phyloP scores from a whole-genome alignment of 306 rosid genomes.

The Cucumis cinereus region DNA sequence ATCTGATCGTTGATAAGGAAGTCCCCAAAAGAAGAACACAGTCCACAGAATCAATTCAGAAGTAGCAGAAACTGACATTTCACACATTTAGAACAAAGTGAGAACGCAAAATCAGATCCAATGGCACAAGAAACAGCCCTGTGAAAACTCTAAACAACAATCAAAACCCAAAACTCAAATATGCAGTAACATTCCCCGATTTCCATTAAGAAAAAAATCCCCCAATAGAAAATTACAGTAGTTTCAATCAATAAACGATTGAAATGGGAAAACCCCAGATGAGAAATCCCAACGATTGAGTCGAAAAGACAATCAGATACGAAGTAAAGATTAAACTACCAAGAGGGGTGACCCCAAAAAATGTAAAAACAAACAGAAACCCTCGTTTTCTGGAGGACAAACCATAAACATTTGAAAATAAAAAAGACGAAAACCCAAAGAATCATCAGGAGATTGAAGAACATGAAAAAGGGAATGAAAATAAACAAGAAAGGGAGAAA shows the following conservation, averaged over 20 bases:
- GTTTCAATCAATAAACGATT: neutral
- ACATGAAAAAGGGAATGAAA: neutral
- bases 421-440: neutral
- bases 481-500: neutral
- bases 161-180: neutral
- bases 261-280: neutral
- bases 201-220: neutral
- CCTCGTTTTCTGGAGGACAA: neutral
- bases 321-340: neutral
- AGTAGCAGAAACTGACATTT: neutral
- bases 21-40: neutral
- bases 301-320: neutral
- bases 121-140: too few species aligned
- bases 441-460: neutral
- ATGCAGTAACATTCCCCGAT: neutral
- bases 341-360: neutral
- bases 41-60: neutral
- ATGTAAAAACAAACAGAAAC: neutral
- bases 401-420: neutral
- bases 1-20: neutral
- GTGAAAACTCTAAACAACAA: neutral
- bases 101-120: neutral
- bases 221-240: neutral
- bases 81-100: neutral
- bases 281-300: neutral